Evolutionary conservation across 2,329 filamentous ascomycete genomes (phyloP).

Genomic region (Penicillium olsonii): DNA sequence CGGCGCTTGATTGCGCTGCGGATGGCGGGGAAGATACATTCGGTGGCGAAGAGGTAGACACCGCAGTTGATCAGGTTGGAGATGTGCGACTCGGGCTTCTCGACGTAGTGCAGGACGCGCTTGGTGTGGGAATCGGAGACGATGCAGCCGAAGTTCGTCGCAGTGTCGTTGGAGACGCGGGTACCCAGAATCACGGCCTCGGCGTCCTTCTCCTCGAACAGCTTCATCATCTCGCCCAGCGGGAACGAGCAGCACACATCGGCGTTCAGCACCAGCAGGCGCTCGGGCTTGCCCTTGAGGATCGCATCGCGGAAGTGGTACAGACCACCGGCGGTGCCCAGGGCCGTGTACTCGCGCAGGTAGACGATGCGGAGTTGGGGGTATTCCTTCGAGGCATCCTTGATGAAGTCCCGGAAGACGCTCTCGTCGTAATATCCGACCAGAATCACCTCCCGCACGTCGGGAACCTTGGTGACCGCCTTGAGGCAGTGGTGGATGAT

Average conservation of each 20-base stretch:
- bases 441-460: conserved; percentile 93
- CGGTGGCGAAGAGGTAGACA: conserved; percentile 94
- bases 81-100: conserved; percentile 97
- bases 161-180: conserved; percentile 83
- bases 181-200: conserved; percentile 97
- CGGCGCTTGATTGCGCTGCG: conserved; percentile 93
- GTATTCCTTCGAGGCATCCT: conserved; percentile 81
- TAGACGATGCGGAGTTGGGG: conserved; percentile 90
- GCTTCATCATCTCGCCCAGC: conserved; percentile 88
- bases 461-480: conserved; percentile 84
- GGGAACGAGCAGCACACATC: conserved; percentile 99
- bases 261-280: conserved; percentile 95
- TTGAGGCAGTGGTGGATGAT: conserved; percentile 98
- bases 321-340: conserved; percentile 92
- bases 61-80: conserved; percentile 99
- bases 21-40: conserved; percentile 95
- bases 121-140: conserved; percentile 92
- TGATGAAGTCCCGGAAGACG: conserved; percentile 98
- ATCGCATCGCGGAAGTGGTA: conserved; percentile 99
- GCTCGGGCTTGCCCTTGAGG: conserved; percentile 89
- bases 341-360: conserved; percentile 92
- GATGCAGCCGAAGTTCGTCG: conserved; percentile 96
- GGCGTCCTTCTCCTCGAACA: conserved; percentile 92
- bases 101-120: conserved; percentile 96
- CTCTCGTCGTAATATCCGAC: conserved; percentile 98